Evolutionary conservation across 169 alveolate genomes (phyloP), one percentile per base, ranked within the genome.

Genomic region (Eimeria tenella): DNA sequence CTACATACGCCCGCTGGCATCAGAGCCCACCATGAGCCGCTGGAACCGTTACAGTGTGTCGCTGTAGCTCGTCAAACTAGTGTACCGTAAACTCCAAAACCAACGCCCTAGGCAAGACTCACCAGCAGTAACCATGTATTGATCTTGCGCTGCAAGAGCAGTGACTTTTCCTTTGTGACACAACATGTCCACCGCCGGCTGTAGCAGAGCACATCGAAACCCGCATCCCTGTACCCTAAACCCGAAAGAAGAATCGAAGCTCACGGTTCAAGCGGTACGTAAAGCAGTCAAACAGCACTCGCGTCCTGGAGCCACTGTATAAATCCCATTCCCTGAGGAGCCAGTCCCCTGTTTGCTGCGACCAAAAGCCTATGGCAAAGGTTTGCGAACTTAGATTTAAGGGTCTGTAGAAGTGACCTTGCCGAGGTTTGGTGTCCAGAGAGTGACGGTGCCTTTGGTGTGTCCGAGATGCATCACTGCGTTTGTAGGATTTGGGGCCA

Each of bases 391-490:
- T 31, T 31, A 2, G 42, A 31, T 2, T 31, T 31, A 31, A 31
- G 42, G 42, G 42, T 1, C 68, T 17, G 19, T 0, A 58, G 19
- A 17, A 13, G 21, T 17, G 8, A 71, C 96, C 86, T 88, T 94
- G 49, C 65, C 81, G 53, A 95, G 53, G 90, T 93, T 98, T 19
- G 99, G 99, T 1, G 99, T 96, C 98, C 99, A 98, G 96, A 98
- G 96, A 60, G 98, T 95, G 1, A 98, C 98, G 19, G 96, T 95
- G 62, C 99, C 99, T 81, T 96, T 96, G 49, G 96, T 93, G 93
- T 98, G 99, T 8, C 99, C 99, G 52, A 97, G 95, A 73, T 95
- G 96, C 74, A 98, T 94, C n/a, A 98, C 98, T 52, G 98, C 99
- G 96, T 98, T 98, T 74, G 94, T 77, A 21, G 96, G 96, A 92